Evolutionary conservation across 345 rosid genomes (phyloP).

Genomic region (Psidium friedrichsthalianum): DNA sequence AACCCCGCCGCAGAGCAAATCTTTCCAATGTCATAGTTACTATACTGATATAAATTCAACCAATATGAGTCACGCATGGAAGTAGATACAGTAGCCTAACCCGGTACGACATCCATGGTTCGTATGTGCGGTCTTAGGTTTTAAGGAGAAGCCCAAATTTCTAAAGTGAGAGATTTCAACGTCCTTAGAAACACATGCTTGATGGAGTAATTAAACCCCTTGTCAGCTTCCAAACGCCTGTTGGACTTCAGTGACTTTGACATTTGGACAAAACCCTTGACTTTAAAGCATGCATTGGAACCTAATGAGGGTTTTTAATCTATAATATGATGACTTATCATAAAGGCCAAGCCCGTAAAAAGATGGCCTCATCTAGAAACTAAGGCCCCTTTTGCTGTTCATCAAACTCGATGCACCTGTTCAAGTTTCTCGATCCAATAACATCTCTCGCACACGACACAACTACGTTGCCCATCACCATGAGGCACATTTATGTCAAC

Average conservation of each 20-base stretch:
- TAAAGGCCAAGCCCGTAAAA: slow-evolving; percentile 12
- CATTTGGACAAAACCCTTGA: slow-evolving; percentile 24
- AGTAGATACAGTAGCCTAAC: background rate
- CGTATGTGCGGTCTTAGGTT: no score
- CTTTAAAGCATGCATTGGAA: slow-evolving; percentile 3
- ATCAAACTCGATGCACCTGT: slow-evolving; percentile 9
- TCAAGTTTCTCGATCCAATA: background rate
- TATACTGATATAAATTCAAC: background rate
- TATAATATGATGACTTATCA: background rate
- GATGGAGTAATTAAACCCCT: background rate
- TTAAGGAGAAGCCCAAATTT: no score
- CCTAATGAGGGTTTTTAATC: background rate
- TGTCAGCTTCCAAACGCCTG: background rate
- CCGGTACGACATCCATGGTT: background rate
- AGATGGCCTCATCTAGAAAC: background rate
- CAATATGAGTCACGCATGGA: background rate
- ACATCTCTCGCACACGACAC: background rate
- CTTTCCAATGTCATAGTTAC: background rate
- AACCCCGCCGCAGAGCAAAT: background rate
- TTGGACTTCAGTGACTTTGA: slow-evolving; percentile 4
- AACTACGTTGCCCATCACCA: background rate
- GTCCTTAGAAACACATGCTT: background rate
- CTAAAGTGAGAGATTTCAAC: background rate
- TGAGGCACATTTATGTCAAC: background rate
- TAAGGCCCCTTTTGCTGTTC: slow-evolving; percentile 1